Conservation (phyloP, 371 early-diverging fungal genomes). For the Vairimorpha necatrix region DNA sequence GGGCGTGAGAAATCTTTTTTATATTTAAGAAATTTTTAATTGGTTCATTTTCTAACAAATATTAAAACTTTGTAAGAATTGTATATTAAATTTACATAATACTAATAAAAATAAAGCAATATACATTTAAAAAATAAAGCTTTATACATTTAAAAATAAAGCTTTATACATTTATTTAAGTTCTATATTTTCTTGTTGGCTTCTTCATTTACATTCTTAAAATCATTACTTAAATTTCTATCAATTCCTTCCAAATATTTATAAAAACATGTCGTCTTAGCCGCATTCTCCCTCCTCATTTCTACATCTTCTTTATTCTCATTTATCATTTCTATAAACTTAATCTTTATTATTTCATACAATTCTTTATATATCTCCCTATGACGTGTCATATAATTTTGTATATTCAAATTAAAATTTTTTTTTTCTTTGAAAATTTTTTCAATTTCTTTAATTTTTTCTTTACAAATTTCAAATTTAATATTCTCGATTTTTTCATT, state of each 20-base stretch:
- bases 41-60: background rate
- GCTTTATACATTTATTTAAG: too few relatives aligned
- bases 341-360: background rate
- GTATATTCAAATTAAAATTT: slow-evolving; percentile 4
- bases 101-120: too few relatives aligned
- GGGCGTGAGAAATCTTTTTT: background rate
- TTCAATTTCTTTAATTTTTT: background rate
- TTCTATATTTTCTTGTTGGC: too few relatives aligned
- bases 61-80: too few relatives aligned
- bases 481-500: background rate
- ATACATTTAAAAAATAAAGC: too few relatives aligned
- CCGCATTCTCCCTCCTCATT: background rate
- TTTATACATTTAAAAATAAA: too few relatives aligned
- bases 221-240: background rate
- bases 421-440: background rate
- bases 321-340: background rate
- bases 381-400: background rate
- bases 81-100: too few relatives aligned
- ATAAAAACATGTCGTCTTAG: background rate
- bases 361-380: background rate
- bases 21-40: background rate
- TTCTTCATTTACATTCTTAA: background rate
- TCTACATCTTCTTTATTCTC: background rate
- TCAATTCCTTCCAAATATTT: background rate
- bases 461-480: background rate